Evolutionary conservation across 179 eudicot genomes (phyloP), one percentile per base, ranked within the genome.

Genomic region (Beta lomatogona): DNA sequence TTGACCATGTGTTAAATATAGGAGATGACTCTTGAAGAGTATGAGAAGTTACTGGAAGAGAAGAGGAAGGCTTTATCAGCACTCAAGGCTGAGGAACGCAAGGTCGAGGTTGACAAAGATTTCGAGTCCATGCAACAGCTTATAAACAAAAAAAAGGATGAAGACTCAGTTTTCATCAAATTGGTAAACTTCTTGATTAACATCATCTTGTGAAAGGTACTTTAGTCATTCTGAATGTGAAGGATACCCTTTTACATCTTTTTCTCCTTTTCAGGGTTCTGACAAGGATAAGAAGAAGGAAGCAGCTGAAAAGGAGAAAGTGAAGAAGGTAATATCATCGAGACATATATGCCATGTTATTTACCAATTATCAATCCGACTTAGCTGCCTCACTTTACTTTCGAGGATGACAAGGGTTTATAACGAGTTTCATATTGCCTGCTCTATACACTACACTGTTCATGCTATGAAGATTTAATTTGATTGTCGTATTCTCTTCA

Each of bases 211-310:
- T 7, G 6, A 19, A 36, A 18, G 16, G 50, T 59, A 41, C 16
- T 10, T 53, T 73, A 7, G n/a, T 75, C 16, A 57, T 31, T 68
- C 50, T 11, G 6, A 61, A 76, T 28, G 1, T 54, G 36, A 61
- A 59, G 7, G 52, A 45, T 18, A 36, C 41, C 61, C 22, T 53
- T 41, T 73, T 14, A 77, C 61, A 16, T 52, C 31, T 71, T 52
- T 13, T 41, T 15, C 68, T 41, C 21, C 69, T 75, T 55, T 72
- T 59, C 83, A 92, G 99, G 97, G 96, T 13, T 87, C 97, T 71
- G 98, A 91, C 77, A 97, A 97, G 90, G 98, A 94, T 77, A 94
- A 90, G 88, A 88, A 87, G 78, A 97, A 92, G 85, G 99, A 97
- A 66, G 68, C 83, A 45, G 79, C 92, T 65, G 99, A 97, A 73